These are phyloP conservation scores for Lotus japonicus DNA, from an alignment of 306 rosid species.

Conservation along the genomic window DNA sequence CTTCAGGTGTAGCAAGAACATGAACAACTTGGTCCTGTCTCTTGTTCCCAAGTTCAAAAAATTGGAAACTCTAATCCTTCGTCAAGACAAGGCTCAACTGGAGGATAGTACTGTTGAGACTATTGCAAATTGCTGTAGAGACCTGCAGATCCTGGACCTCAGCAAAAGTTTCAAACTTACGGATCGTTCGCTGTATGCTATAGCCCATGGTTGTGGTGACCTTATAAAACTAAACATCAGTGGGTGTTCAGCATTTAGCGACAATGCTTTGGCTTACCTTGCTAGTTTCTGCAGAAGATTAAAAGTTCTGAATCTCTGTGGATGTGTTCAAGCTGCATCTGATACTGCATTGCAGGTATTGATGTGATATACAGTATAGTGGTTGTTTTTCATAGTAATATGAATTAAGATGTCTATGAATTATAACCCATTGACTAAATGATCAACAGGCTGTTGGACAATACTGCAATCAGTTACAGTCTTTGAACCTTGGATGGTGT, in stretches of 20 bases:
- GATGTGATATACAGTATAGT: not conserved
- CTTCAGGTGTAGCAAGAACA: slow-evolving; percentile 84
- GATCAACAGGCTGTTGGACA: slow-evolving; percentile 72
- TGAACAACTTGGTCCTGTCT: slow-evolving; percentile 79
- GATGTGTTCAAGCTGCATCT: slow-evolving; percentile 70
- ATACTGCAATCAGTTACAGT: slow-evolving; percentile 70
- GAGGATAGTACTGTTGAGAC: slow-evolving; percentile 69
- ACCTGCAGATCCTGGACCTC: slow-evolving; percentile 86
- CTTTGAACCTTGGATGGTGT: slow-evolving; percentile 93
- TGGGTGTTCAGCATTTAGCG: slow-evolving; percentile 79
- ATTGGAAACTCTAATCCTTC: slow-evolving; percentile 68
- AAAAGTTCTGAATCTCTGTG: slow-evolving; percentile 77
- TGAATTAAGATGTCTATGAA: not conserved
- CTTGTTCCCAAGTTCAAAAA: slow-evolving; percentile 75
- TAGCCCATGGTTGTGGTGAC: slow-evolving; percentile 69
- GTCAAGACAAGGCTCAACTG: slow-evolving; percentile 84
- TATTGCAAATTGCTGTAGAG: slow-evolving; percentile 65
- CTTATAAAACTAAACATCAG: slow-evolving; percentile 76
- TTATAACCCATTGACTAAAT: not conserved
- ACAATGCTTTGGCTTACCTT: slow-evolving; percentile 67
- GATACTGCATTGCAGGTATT: slow-evolving; percentile 83
- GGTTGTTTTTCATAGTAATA: not conserved
- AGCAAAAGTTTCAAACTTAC: slow-evolving; percentile 93
- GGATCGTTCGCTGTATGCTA: slow-evolving; percentile 58
- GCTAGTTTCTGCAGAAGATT: slow-evolving; percentile 62